Percentiles rank a stretch among this genome's conserved stretches.
Evolutionary conservation across 805 yeast genomes (phyloP).

Genomic region (Candida sakaeoensis): DNA sequence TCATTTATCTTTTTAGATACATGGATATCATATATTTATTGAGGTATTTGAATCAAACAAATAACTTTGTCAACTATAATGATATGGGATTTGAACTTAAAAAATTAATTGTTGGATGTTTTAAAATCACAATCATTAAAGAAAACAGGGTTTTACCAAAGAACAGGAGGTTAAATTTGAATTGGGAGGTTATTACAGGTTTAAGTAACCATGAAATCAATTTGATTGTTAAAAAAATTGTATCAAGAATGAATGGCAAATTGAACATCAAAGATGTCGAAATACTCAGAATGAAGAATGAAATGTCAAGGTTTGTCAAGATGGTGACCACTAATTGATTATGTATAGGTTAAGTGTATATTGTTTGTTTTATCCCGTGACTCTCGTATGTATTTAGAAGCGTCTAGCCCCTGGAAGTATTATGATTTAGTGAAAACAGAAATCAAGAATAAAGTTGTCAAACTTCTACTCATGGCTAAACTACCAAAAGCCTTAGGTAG

Average conservation of each 20-base stretch:
- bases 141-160: conserved; percentile 18
- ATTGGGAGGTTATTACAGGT: conserved; percentile 38
- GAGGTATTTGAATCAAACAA: conserved; percentile 43
- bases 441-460: too few relatives aligned
- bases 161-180: conserved; percentile 11
- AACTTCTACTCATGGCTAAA: too few relatives aligned
- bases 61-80: conserved; percentile 40
- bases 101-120: conserved; percentile 41
- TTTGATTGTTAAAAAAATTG: conserved; percentile 31
- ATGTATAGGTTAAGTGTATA: background rate
- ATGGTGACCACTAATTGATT: conserved; percentile 29
- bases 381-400: too few relatives aligned
- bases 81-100: conserved; percentile 42
- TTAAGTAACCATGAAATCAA: conserved; percentile 33
- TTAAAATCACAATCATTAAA: conserved; percentile 33
- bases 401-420: too few relatives aligned
- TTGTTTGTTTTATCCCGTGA: too few relatives aligned
- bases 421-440: too few relatives aligned
- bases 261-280: conserved; percentile 35
- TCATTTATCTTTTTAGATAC: conserved; percentile 41
- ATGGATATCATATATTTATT: conserved; percentile 45
- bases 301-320: conserved; percentile 39
- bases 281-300: conserved; percentile 33
- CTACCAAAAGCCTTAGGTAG: background rate
- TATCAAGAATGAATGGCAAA: conserved; percentile 39